These are phyloP conservation scores for Wallacemonas collosoma DNA, from an alignment of 208 protist species.

Conservation along the genomic window DNA sequence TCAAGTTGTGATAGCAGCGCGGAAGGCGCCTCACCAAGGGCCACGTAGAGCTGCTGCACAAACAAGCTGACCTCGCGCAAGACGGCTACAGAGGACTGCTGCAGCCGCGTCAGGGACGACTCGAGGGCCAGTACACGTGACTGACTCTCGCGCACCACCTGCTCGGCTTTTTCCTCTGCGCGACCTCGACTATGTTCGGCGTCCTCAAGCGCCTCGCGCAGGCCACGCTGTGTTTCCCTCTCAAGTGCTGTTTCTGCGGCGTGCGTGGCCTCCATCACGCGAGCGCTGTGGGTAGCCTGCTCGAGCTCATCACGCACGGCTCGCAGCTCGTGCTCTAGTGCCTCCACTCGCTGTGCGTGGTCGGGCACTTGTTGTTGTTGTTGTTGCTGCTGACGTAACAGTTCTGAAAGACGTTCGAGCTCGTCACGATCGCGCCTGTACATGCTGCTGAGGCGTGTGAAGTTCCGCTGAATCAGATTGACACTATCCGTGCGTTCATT, in stretches of 20 bases:
- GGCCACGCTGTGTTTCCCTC: slow-evolving; percentile 7
- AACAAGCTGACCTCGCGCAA: neutral
- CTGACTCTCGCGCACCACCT: neutral
- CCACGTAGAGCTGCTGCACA: slow-evolving; percentile 5
- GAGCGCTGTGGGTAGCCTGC: neutral
- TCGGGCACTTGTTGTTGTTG: slow-evolving; percentile 2
- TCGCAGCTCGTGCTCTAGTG: slow-evolving; percentile 16
- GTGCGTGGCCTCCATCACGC: slow-evolving; percentile 16
- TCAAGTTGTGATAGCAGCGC: neutral
- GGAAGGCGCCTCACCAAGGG: neutral
- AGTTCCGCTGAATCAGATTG: slow-evolving; percentile 92
- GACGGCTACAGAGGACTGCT: neutral
- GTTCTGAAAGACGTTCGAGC: slow-evolving; percentile 33
- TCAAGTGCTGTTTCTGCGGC: slow-evolving; percentile 21
- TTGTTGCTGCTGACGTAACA: slow-evolving; percentile 1
- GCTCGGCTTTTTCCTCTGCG: neutral
- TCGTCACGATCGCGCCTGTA: slow-evolving; percentile 56
- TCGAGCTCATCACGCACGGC: neutral
- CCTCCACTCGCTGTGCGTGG: neutral
- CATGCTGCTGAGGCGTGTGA: slow-evolving; percentile 80
- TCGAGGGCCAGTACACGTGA: neutral
- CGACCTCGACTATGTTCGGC: slow-evolving; percentile 4
- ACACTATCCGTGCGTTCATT: slow-evolving; percentile 72
- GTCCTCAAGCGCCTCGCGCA: slow-evolving; percentile 19
- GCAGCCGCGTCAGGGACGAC: neutral